Base-by-base conservation (phyloP, 2,329 filamentous ascomycete species). In the Myriosclerotinia scirpicola region DNA sequence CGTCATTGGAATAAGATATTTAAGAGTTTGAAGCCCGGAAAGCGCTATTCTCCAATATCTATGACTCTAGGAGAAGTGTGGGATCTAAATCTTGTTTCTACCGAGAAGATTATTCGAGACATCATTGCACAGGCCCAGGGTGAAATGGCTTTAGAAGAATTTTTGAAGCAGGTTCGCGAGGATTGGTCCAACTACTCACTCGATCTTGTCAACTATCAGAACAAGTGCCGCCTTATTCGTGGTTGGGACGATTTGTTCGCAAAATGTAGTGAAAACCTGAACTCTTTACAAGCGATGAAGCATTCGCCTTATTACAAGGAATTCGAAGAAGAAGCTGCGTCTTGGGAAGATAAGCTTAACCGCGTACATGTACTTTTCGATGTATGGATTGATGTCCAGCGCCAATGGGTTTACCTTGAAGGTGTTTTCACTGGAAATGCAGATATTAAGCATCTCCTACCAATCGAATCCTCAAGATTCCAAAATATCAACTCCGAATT, bases 401-500 rank as follows among this genome's bases (percentile, higher is more conserved):
- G 96, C 69, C 95, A 99, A 80, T 99, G 95, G 95, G 95, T 99
- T 9, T 99, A 99, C 77, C 86, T 99, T 6, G 96, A 99, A 80
- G 95, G 95, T 71, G 95, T 99, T 44, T 99, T 99, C 77, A 97
- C 94, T 1, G 95, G 95, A 67, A 99, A 99, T 76, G 94, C 92
- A 50, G 95, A 99, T 76, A 99, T 99, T 82, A 99, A 98, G 80
- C 94, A 98, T 77, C 83, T 99, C 62, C 85, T 99, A 30, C 96
- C 96, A 5, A 93, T 97, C 70, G 95, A 99, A 77, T 97, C 95
- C 0, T 93, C 92, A 14, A 89, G 95, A 67, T 99, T 99, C 81
- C 92, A 97, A 76, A 99, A 98, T 80, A 99, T 99, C 83, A 99
- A 99, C 80, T 96, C 93, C 69, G 94, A 99, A 77, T 99, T 99